A percentile compares a stretch with the other conserved stretches of the same genome.
Evolutionary conservation across 1,284 basidiomycete genomes (phyloP).

Genomic region (Irpex sp.): DNA sequence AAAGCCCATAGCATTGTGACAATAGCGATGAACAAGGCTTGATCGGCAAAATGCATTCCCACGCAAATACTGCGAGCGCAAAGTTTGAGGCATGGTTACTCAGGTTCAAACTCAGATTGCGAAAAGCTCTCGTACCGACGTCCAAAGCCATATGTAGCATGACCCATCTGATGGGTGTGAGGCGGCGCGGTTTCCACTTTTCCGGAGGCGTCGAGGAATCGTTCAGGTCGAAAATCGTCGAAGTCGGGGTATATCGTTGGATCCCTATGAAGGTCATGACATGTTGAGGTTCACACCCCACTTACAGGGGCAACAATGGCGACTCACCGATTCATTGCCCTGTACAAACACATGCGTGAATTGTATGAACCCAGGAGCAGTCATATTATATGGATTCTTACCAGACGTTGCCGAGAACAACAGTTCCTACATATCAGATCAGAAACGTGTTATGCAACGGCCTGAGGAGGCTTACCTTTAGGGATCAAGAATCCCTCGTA

Average conservation of each 20-base stretch:
- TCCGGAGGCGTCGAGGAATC: neutral
- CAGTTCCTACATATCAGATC: neutral
- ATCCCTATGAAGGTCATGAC: neutral
- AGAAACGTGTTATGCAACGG: neutral
- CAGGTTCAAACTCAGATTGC: neutral
- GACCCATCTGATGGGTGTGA: neutral
- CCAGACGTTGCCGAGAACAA: neutral
- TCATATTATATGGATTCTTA: neutral
- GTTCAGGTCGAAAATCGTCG: neutral
- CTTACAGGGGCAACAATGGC: neutral
- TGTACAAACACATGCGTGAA: neutral
- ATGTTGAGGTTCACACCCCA: neutral
- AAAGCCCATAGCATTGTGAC: neutral
- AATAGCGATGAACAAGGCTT: neutral
- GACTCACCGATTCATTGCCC: neutral
- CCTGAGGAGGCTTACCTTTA: neutral
- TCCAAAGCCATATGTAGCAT: neutral
- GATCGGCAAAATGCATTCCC: neutral
- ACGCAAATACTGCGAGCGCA: neutral
- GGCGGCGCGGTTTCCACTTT: neutral
- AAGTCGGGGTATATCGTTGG: neutral
- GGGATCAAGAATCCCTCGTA: neutral
- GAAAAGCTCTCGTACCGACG: neutral
- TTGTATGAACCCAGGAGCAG: neutral
- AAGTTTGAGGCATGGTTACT: neutral